A percentile compares a stretch with the other conserved stretches of the same genome.
These are phyloP conservation scores for Colletotrichum sp. DNA, from an alignment of 2,329 filamentous ascomycete species.

Conservation along the genomic window DNA sequence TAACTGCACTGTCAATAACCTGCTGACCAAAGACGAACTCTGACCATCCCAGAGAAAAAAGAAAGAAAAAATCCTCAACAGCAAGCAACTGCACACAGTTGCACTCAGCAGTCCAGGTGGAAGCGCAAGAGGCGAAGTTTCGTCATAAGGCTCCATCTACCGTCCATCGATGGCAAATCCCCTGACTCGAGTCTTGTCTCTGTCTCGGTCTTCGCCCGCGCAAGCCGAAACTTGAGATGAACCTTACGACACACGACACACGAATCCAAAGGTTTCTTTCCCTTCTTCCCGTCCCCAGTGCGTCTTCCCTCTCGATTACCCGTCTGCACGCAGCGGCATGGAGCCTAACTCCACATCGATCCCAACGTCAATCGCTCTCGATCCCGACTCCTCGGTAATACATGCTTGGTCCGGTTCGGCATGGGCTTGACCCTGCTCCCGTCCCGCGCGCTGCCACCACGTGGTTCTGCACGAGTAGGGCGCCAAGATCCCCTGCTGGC, in stretches of 20 bases:
- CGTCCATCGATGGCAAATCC: not conserved
- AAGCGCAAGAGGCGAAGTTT: not conserved
- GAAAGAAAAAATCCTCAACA: not conserved
- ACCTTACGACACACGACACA: not conserved
- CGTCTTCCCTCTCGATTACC: not conserved
- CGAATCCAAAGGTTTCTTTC: not conserved
- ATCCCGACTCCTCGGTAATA: not conserved
- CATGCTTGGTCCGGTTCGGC: not conserved
- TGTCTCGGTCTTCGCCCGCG: not conserved
- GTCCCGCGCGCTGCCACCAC: not conserved
- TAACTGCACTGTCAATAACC: not conserved
- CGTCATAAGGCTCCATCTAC: not conserved
- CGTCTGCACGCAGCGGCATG: not conserved
- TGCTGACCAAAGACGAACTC: not conserved
- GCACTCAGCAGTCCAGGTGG: not conserved
- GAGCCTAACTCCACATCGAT: not conserved
- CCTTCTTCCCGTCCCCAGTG: not conserved
- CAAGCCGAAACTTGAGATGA: slow-evolving; percentile 2
- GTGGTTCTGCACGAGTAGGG: not conserved
- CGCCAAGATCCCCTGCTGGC: not conserved
- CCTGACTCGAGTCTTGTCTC: not conserved
- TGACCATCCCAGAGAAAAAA: no score
- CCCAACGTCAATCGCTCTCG: not conserved
- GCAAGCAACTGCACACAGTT: not conserved
- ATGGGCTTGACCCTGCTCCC: not conserved